Evolutionary conservation across 1,284 basidiomycete species (phyloP).

Genomic region (Meira nashicola): DNA sequence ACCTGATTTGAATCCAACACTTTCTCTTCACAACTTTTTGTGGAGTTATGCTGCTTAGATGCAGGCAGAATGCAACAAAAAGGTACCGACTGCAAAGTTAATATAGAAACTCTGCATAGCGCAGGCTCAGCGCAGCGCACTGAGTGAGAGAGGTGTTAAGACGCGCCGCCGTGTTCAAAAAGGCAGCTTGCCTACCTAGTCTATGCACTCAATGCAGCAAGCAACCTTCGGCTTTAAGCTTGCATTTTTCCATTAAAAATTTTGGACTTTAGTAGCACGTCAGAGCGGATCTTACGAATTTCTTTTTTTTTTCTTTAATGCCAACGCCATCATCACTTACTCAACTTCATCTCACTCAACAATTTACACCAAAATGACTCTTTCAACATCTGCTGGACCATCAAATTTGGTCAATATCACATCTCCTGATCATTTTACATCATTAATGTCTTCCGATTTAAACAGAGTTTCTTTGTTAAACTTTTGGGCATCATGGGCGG

Average conservation of each 20-base stretch:
- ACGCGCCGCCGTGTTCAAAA: no score
- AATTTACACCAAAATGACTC: background rate
- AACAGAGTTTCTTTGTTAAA: slow-evolving; percentile 48
- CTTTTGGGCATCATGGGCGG: slow-evolving; percentile 52
- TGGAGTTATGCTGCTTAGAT: no score
- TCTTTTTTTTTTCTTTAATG: background rate
- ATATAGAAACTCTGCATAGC: no score
- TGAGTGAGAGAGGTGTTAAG: no score
- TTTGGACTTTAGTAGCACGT: background rate
- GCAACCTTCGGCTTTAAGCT: no score
- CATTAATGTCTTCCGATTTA: slow-evolving; percentile 44
- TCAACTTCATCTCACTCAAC: background rate
- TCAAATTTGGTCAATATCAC: slow-evolving; percentile 43
- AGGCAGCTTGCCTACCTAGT: no score
- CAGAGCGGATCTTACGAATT: background rate
- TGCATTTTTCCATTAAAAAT: background rate
- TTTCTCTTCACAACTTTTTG: no score
- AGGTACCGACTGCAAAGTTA: no score
- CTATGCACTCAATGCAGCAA: no score
- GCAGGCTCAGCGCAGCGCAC: no score
- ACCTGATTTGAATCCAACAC: background rate
- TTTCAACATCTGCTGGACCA: background rate
- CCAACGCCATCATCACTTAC: background rate
- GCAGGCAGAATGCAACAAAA: no score
- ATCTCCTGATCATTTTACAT: slow-evolving; percentile 46